Base-by-base conservation (phyloP, 208 protist species). In the Vickermania ingenoplastis region DNA sequence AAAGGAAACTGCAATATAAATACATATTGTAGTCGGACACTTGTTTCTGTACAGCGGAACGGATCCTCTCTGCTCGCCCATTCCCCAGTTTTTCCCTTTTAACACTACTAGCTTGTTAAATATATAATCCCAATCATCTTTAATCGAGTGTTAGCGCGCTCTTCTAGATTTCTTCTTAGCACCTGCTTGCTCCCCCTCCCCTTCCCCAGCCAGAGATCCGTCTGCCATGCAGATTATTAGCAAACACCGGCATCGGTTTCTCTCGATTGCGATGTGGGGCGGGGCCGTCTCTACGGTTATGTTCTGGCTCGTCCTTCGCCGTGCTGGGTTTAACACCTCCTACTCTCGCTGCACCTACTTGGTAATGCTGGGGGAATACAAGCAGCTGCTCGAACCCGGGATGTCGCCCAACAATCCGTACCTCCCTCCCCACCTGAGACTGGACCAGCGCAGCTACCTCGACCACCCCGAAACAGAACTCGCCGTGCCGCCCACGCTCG, bases 311-410 rank as follows among this genome's bases (percentile, higher is more conserved):
- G 75, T 83, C 36, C 25, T 89, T 21, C 87, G 87, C 7, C 80
- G 83, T 63, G 73, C 75, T 21, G 87, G 87, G 50, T 94, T 94
- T 70, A 84, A 79, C 76, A 94, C 83, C 0, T 57, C 70, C 31
- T 94, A 89, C 63, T 87, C 73, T 57, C 80, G 83, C 26, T 82
- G 72, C 73, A 76, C 59, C 14, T 94, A 91, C 57, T 62, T 91
- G 17, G 80, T 83, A 14, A 86, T 87, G 81, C 78, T 83, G 76
- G 87, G 82, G 2, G 87, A 94, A 59, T 94, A 91, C 69, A 78
- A 80, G 53, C 83, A 91, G 65, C 53, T 84, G 25, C 72, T 94
- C 0, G 77, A 89, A 50, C 71, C 83, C 0, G 87, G 87, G 14
- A 79, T 79, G 0, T 84, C 83, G 36, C 87, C 87, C 7, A 69